These are phyloP conservation scores for Ogataea trehaloabstinens DNA, from an alignment of 805 yeast genomes.

Conservation along the genomic window DNA sequence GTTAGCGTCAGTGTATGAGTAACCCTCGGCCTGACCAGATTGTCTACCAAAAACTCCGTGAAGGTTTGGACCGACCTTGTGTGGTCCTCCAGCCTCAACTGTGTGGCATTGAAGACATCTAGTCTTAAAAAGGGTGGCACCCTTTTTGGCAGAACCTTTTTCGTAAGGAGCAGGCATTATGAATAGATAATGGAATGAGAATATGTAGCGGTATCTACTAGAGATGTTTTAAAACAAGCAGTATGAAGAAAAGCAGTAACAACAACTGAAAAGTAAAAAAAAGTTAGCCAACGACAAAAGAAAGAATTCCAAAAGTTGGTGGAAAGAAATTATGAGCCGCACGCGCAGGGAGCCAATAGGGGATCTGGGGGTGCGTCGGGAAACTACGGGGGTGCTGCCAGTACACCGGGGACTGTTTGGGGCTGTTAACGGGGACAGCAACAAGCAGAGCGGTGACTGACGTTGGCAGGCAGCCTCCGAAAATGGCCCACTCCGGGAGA, in stretches of 20 bases:
- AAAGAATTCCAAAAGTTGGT: background rate
- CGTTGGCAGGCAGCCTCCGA: too few relatives aligned
- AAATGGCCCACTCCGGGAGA: background rate
- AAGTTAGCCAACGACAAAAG: background rate
- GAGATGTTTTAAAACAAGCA: conserved; percentile 7
- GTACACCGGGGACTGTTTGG: background rate
- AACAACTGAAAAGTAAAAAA: conserved; percentile 4
- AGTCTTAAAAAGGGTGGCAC: conserved; percentile 97
- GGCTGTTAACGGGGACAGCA: too few relatives aligned
- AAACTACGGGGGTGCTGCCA: background rate
- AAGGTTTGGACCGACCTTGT: conserved; percentile 99
- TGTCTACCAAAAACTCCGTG: conserved; percentile 91
- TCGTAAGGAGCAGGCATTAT: conserved; percentile 43
- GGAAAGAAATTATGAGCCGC: background rate
- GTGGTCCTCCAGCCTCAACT: conserved; percentile 90
- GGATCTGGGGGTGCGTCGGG: background rate
- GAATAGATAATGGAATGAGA: conserved; percentile 5
- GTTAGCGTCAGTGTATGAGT: conserved; percentile 97
- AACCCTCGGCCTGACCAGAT: conserved; percentile 91
- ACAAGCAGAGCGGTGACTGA: too few relatives aligned
- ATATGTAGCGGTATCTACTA: conserved; percentile 7
- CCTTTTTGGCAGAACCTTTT: conserved; percentile 77
- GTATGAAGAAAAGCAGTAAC: conserved; percentile 3
- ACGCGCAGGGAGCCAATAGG: conserved; percentile 1
- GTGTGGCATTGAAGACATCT: conserved; percentile 99